These are phyloP conservation scores for Chlamydomonas asymmetrica DNA, from an alignment of 139 green algal genomes.

Conservation along the genomic window DNA sequence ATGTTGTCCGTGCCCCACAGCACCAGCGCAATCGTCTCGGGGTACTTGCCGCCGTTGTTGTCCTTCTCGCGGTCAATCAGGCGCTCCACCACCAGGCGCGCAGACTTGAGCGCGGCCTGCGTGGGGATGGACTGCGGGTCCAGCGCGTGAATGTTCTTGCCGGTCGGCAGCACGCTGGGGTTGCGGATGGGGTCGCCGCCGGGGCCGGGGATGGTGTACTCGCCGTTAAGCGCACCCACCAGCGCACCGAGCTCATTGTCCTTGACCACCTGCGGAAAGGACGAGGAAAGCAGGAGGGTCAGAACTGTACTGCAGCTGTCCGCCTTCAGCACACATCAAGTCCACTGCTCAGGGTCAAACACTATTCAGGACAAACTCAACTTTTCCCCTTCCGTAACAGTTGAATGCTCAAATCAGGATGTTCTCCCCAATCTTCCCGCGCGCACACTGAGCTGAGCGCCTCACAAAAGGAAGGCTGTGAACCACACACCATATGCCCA, in stretches of 20 bases:
- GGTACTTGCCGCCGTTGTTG: slow-evolving; percentile 91
- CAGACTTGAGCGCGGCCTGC: slow-evolving; percentile 79
- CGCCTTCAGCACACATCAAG: no score
- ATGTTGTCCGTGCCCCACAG: slow-evolving; percentile 99
- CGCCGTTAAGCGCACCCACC: slow-evolving; percentile 80
- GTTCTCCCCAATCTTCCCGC: no score
- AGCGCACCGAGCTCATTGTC: slow-evolving; percentile 98
- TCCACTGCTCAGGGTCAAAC: no score
- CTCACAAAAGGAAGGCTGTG: no score
- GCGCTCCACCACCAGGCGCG: slow-evolving; percentile 87
- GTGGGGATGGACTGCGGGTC: slow-evolving; percentile 97
- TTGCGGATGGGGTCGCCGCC: slow-evolving; percentile 99
- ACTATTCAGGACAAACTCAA: background rate
- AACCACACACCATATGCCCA: no score
- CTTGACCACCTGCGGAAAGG: slow-evolving; percentile 82
- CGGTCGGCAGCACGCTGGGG: slow-evolving; percentile 95
- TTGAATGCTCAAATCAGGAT: background rate
- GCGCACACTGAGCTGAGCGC: no score
- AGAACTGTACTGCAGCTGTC: no score
- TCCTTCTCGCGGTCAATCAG: slow-evolving; percentile 89
- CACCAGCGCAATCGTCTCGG: slow-evolving; percentile 96
- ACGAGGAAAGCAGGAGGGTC: no score
- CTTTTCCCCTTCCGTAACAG: background rate
- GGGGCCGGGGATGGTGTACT: slow-evolving; percentile 94
- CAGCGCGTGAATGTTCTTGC: slow-evolving; percentile 99